Conservation (phyloP, 2,329 filamentous ascomycete species). For the Chalaropsis ovoidea region DNA sequence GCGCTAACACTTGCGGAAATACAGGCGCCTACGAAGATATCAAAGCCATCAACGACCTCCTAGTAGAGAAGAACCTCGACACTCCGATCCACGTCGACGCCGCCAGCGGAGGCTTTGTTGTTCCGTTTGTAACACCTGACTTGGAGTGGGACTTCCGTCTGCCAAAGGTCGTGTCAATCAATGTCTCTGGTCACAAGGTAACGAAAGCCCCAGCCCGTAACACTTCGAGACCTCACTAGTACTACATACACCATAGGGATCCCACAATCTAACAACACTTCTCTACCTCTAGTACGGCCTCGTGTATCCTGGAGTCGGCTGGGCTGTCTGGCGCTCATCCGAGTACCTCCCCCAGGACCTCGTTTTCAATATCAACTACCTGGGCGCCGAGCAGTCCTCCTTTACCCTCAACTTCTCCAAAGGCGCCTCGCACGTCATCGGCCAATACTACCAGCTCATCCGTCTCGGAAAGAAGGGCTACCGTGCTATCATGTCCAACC, state of each 20-base stretch:
- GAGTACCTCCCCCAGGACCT: slow-evolving; percentile 81
- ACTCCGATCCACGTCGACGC: slow-evolving; percentile 89
- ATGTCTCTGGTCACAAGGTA: slow-evolving; percentile 82
- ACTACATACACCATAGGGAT: neutral
- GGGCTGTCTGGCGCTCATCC: slow-evolving; percentile 79
- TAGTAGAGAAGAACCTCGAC: slow-evolving; percentile 64
- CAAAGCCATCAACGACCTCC: slow-evolving; percentile 80
- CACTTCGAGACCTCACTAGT: neutral
- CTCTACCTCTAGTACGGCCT: slow-evolving; percentile 41
- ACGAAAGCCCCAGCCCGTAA: neutral
- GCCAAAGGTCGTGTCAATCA: slow-evolving; percentile 83
- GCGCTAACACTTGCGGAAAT: neutral
- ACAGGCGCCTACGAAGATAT: slow-evolving; percentile 74
- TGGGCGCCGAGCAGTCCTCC: slow-evolving; percentile 86
- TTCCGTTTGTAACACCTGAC: slow-evolving; percentile 75
- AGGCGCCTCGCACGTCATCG: slow-evolving; percentile 86
- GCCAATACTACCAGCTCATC: slow-evolving; percentile 95
- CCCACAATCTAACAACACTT: neutral
- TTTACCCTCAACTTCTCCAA: slow-evolving; percentile 98
- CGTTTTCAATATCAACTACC: slow-evolving; percentile 99
- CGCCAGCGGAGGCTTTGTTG: slow-evolving; percentile 84
- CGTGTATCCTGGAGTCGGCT: slow-evolving; percentile 85
- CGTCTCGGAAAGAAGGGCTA: slow-evolving; percentile 89
- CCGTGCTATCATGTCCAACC: slow-evolving; percentile 84
- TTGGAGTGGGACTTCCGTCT: slow-evolving; percentile 88